A percentile compares a stretch with the other conserved stretches of the same genome.
Evolutionary conservation across 2,329 filamentous ascomycete species (phyloP).

Genomic region (Lachnellula arida): DNA sequence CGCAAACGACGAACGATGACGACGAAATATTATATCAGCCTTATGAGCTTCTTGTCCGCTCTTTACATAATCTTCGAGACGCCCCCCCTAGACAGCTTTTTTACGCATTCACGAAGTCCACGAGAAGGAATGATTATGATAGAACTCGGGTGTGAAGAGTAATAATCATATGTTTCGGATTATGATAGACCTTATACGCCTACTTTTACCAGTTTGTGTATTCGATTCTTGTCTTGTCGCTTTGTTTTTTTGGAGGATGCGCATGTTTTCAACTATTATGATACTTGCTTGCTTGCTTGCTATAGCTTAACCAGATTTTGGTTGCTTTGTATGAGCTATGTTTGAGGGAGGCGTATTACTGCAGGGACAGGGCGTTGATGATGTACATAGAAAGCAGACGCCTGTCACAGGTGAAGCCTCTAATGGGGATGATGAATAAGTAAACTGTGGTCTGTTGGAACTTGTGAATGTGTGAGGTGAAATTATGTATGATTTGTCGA

Average conservation of each 20-base stretch:
- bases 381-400: not conserved
- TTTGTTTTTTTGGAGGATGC: constrained; percentile 1
- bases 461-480: too few species aligned
- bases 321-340: constrained; percentile 19
- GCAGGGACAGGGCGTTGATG: not conserved
- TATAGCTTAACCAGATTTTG: constrained; percentile 23
- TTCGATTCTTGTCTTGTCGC: constrained; percentile 2
- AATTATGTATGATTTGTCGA: too few species aligned
- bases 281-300: constrained; percentile 7
- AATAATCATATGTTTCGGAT: constrained; percentile 13
- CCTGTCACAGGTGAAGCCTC: not conserved
- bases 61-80: constrained; percentile 23
- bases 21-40: constrained; percentile 17
- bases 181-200: constrained; percentile 5
- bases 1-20: constrained; percentile 10
- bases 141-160: constrained; percentile 13
- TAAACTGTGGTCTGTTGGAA: too few species aligned
- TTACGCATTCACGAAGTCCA: constrained; percentile 30
- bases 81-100: constrained; percentile 6
- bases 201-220: constrained; percentile 4
- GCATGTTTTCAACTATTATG: constrained; percentile 5
- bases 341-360: not conserved
- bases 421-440: not conserved
- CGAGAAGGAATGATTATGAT: constrained; percentile 21
- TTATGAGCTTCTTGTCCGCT: constrained; percentile 18